Conservation (phyloP, 345 rosid genomes). For the Arabidopsis thaliana region DNA sequence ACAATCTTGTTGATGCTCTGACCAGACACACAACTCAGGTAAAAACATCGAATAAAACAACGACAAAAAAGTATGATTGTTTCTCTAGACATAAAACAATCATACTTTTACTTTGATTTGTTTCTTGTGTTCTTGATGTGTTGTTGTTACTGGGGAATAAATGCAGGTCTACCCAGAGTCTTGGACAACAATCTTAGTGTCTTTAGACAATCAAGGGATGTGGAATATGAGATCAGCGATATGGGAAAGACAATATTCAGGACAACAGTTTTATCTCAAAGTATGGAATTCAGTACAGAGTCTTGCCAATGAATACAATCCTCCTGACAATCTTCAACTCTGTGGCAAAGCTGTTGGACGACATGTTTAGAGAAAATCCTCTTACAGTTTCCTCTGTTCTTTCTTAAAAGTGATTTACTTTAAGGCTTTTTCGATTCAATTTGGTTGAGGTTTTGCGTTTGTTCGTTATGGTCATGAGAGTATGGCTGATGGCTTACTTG, state of each 20-base stretch:
- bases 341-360: constrained; percentile 83
- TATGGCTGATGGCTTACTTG: constrained; percentile 43
- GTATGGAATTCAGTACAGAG: constrained; percentile 69
- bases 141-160: constrained; percentile 8
- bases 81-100: too few species aligned
- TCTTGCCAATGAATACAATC: constrained; percentile 70
- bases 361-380: constrained; percentile 45
- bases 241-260: constrained; percentile 90
- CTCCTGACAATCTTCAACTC: constrained; percentile 74
- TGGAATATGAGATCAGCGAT: constrained; percentile 94
- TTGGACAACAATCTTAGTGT: constrained; percentile 80
- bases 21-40: constrained; percentile 94
- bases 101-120: background rate
- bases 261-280: constrained; percentile 84
- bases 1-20: constrained; percentile 76
- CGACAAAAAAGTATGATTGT: too few species aligned
- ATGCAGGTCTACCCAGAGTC: constrained; percentile 84
- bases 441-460: constrained; percentile 5
- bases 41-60: background rate
- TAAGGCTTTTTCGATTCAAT: background rate
- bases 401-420: constrained; percentile 12
- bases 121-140: background rate
- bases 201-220: constrained; percentile 95
- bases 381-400: constrained; percentile 2
- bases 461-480: constrained; percentile 50